Evolutionary conservation across 257 asterid species (phyloP), one percentile per base, ranked within the genome.

Genomic region (Voacanga thouarsii): DNA sequence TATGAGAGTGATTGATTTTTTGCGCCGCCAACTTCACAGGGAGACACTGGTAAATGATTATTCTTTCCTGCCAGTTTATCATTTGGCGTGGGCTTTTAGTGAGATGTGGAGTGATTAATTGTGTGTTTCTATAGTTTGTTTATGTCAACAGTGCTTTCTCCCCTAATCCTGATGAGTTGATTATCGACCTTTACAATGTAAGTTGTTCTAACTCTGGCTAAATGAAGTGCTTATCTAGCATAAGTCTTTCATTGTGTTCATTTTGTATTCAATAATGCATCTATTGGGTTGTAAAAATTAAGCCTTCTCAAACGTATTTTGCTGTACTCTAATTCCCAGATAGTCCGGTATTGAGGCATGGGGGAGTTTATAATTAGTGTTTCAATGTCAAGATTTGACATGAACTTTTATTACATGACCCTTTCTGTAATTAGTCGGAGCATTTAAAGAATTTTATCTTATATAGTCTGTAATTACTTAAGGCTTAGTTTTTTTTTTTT

Each of bases 111-210:
- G 77, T 74, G 66, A 67, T 80, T 83, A 70, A 82, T 78, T 43
- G 74, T 28, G 41, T 76, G 70, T 63, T 77, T 41, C 66, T 55
- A 66, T 81, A 91, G 99, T 95, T 95, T 90, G 99, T 95, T 69
- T 93, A 96, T 79, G 96, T 93, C 77, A 96, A 96, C 94, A 93
- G 99, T 68, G 97, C 97, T 75, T 93, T 96, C 88, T 93, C 97
- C 12, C 99, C 99, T 45, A 92, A 90, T 86, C 96, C 99, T 11
- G 99, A 96, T 84, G 97, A 96, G 87, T 78, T 90, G 88, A 87
- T 96, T 39, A 76, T 73, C 26, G 99, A 96, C 86, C 88, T 96
- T 19, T 96, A 88, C 45, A 88, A 92, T 68, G 99, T 93, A 81
- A 88, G 98, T 86, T 73, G 76, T 56, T 79, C 53, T 12, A 19